Evolutionary conservation across 805 yeast species (phyloP).

Genomic region (Candida chauliodis): DNA sequence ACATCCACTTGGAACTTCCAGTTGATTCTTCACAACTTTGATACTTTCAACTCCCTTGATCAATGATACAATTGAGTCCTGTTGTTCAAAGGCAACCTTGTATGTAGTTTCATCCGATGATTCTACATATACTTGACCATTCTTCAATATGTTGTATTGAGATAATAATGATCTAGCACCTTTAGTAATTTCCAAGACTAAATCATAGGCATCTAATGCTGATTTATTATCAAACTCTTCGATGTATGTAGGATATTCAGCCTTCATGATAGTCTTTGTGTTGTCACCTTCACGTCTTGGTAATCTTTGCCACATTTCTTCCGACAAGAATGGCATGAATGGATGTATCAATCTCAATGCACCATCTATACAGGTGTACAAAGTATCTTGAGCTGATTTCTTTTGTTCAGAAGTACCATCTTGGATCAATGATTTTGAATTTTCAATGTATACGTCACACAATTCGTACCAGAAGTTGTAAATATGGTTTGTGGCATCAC

Average conservation of each 20-base stretch:
- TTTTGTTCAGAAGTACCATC: slow-evolving; percentile 86
- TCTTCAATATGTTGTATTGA: slow-evolving; percentile 84
- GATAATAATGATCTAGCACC: slow-evolving; percentile 88
- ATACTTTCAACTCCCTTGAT: slow-evolving; percentile 86
- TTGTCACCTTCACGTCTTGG: slow-evolving; percentile 79
- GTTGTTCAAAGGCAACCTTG: slow-evolving; percentile 63
- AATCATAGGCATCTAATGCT: slow-evolving; percentile 74
- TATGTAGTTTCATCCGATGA: slow-evolving; percentile 46
- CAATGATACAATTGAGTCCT: slow-evolving; percentile 82
- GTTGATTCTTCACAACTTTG: slow-evolving; percentile 51
- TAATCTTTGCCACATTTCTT: slow-evolving; percentile 98
- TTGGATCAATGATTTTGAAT: slow-evolving; percentile 85
- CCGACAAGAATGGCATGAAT: slow-evolving; percentile 96
- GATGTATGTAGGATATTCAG: slow-evolving; percentile 70
- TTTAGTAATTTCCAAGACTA: slow-evolving; percentile 81
- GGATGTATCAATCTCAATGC: slow-evolving; percentile 93
- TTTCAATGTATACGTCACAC: slow-evolving; percentile 98
- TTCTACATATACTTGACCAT: slow-evolving; percentile 83
- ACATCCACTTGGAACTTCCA: slow-evolving; percentile 82
- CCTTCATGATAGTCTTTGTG: slow-evolving; percentile 70
- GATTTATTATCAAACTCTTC: slow-evolving; percentile 58
- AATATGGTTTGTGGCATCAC: slow-evolving; percentile 79
- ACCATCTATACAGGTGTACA: slow-evolving; percentile 88
- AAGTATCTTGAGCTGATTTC: slow-evolving; percentile 88
- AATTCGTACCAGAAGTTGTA: slow-evolving; percentile 95